Conservation (phyloP, 2,329 filamentous ascomycete species). For the Phyllosticta paracitricarpa region DNA sequence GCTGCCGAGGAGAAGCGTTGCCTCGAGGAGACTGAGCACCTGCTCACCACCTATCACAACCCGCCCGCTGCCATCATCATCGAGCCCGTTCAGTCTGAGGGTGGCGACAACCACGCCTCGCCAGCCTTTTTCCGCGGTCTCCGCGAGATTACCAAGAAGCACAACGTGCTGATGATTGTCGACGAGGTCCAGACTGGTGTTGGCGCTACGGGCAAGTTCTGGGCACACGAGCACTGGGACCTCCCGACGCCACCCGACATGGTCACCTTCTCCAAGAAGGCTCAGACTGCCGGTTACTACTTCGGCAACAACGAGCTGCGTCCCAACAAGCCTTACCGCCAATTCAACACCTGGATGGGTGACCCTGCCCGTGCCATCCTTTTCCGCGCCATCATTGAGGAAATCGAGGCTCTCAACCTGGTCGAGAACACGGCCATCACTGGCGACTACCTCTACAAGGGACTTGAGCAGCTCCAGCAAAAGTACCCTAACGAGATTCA, state of each 20-base stretch:
- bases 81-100: constrained; percentile 89
- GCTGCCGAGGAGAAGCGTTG: constrained; percentile 70
- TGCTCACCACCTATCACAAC: constrained; percentile 69
- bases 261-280: constrained; percentile 93
- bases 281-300: constrained; percentile 88
- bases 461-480: constrained; percentile 56
- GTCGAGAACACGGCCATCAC: constrained; percentile 68
- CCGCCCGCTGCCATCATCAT: constrained; percentile 75
- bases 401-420: constrained; percentile 67
- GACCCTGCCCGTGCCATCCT: constrained; percentile 77
- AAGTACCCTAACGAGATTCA: constrained; percentile 68
- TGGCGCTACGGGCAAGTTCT: constrained; percentile 87
- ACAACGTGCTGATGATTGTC: constrained; percentile 76
- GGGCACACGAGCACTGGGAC: constrained; percentile 94
- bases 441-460: constrained; percentile 66
- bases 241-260: constrained; percentile 73
- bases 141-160: constrained; percentile 65
- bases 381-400: constrained; percentile 76
- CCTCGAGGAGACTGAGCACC: constrained; percentile 70
- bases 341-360: constrained; percentile 98
- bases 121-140: constrained; percentile 79
- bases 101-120: constrained; percentile 88
- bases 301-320: constrained; percentile 69
- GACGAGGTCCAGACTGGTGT: constrained; percentile 93
- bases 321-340: constrained; percentile 87